phyloP scores from a whole-genome alignment of 1,284 basidiomycete species.

The Xanthoconium separans region DNA sequence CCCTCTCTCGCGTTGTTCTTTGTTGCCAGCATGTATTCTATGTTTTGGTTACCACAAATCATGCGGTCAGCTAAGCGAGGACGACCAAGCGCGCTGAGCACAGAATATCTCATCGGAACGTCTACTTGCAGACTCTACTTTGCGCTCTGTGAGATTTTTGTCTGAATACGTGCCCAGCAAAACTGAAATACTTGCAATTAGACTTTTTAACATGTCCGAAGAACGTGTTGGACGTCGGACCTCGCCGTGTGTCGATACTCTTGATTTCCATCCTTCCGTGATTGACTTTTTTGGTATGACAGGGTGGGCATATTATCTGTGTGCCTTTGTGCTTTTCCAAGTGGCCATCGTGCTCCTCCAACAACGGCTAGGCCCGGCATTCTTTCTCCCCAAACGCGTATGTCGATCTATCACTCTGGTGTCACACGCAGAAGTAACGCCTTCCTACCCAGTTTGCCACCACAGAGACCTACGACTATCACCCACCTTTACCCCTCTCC shows the following conservation, averaged over 20 bases:
- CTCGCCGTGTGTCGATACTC: conserved; percentile 48
- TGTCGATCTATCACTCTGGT: not conserved
- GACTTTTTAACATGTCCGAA: conserved; percentile 82
- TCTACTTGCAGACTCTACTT: conserved; percentile 70
- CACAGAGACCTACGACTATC: conserved; percentile 78
- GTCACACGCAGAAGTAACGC: not conserved
- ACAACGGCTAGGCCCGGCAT: conserved; percentile 75
- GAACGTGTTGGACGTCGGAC: conserved; percentile 81
- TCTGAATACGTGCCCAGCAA: not conserved
- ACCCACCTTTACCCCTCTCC: conserved; percentile 65
- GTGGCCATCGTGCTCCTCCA: conserved; percentile 69
- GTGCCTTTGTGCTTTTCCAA: conserved; percentile 64
- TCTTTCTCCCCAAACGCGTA: conserved; percentile 74
- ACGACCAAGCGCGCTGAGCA: conserved; percentile 64
- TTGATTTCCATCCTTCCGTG: not conserved
- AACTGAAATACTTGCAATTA: conserved; percentile 32
- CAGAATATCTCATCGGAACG: conserved; percentile 77
- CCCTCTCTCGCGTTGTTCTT: conserved; percentile 71
- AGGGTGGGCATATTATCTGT: conserved; percentile 72
- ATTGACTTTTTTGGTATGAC: conserved; percentile 4
- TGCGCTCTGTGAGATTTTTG: conserved; percentile 62
- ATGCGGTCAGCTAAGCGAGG: conserved; percentile 72
- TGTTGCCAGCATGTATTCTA: conserved; percentile 70
- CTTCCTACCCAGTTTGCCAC: conserved; percentile 50
- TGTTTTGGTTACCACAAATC: conserved; percentile 85